Evolutionary conservation across 2,329 filamentous ascomycete genomes (phyloP).

Genomic region (Aspergillus hiratsukae): DNA sequence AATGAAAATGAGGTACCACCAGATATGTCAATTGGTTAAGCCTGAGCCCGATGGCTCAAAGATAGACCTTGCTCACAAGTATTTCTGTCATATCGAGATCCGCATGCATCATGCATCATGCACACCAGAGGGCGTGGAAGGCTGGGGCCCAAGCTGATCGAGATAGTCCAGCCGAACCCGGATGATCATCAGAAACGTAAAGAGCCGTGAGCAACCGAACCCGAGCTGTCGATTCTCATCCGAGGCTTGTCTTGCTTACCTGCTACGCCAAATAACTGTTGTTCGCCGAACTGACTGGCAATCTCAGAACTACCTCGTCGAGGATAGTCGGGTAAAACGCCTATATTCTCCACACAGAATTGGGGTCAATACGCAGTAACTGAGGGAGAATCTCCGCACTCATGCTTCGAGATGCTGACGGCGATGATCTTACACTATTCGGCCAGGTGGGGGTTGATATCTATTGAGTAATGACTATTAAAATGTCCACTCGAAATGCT

Average conservation of each 20-base stretch:
- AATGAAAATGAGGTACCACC: neutral
- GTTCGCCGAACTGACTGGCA: neutral
- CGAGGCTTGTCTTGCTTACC: neutral
- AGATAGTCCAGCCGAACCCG: neutral
- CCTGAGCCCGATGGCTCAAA: neutral
- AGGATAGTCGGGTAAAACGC: neutral
- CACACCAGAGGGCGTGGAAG: neutral
- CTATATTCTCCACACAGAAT: neutral
- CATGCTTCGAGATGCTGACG: neutral
- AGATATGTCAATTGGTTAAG: neutral
- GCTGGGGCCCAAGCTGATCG: neutral
- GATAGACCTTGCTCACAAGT: neutral
- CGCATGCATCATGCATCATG: neutral
- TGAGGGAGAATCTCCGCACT: neutral
- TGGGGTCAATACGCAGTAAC: neutral
- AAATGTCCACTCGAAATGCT: neutral
- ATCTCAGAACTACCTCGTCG: neutral
- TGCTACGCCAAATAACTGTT: neutral
- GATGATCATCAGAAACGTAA: neutral
- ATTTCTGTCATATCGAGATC: neutral
- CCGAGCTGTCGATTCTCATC: neutral
- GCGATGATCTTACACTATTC: no score
- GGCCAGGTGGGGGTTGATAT: neutral
- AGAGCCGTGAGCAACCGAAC: neutral
- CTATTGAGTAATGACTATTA: neutral